Evolutionary conservation across 2,329 filamentous ascomycete species (phyloP), one percentile per base, ranked within the genome.

Genomic region (Colletotrichum shisoi): DNA sequence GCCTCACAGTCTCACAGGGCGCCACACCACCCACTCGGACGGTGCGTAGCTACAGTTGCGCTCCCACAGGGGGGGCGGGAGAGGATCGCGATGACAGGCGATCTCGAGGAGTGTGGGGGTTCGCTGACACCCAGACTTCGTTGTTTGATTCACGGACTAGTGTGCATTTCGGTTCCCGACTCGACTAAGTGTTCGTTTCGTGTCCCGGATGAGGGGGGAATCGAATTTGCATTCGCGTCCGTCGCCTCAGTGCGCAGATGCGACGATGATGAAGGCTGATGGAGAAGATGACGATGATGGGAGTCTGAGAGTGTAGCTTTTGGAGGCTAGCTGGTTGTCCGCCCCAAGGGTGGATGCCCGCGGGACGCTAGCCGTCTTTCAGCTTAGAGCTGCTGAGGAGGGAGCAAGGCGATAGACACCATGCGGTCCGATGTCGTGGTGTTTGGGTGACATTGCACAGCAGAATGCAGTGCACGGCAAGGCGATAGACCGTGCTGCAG

Each of bases 41-140:
- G 46, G 4, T 17, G 44, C 15, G 45, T 13, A 17, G 24, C 31
- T 34, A 17, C 24, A 48, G 19, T 48, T 21, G 19, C 45, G 24
- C 45, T 24, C 45, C 45, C 45, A 17, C 45, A 17, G 45, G 21
- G 21, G 17, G 42, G 40, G 42, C 37, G 53, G 63, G 27, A 24
- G 48, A 37, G 48, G 42, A 64, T 67, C 61, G 60, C 48, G 60
- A 67, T 67, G 34, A 64, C 44, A 62, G 60, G 53, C 48, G 59
- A 67, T 63, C 57, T 67, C 39, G 56, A 46, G 19, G 51, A 21
- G 5, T 11, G 24, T 42, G 46, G 56, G 48, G 57, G 48, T 49
- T 40, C 44, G 17, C 34, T 21, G 42, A 17, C 31, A 31, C 27
- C 40, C 37, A 13, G 12, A 19, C 21, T 53, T 4, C 17, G 4